These are phyloP conservation scores for Tillandsia leiboldiana DNA, from an alignment of 176 grass and related monocot species.

Conservation along the genomic window DNA sequence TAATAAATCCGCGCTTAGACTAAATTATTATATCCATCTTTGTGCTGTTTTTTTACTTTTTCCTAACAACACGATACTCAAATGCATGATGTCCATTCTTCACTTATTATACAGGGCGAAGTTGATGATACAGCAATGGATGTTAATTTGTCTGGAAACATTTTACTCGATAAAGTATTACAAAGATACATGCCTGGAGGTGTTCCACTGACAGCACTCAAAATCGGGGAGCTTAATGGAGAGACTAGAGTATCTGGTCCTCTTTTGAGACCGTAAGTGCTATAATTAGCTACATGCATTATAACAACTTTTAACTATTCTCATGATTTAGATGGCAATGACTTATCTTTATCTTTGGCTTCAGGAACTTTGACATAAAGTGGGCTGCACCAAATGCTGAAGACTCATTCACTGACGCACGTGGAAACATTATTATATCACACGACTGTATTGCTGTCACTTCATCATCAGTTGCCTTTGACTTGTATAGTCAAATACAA, in stretches of 20 bases:
- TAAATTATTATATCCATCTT: too few relatives aligned
- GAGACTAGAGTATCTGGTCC: slow-evolving; percentile 96
- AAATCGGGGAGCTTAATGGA: slow-evolving; percentile 95
- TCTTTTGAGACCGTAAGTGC: slow-evolving; percentile 81
- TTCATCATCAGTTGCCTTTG: slow-evolving; percentile 91
- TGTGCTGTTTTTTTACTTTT: too few relatives aligned
- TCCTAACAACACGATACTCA: background rate
- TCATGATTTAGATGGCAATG: background rate
- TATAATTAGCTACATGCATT: slow-evolving; percentile 9
- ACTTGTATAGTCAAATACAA: slow-evolving; percentile 72
- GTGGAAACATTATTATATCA: slow-evolving; percentile 82
- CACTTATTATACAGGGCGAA: slow-evolving; percentile 55
- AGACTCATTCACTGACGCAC: slow-evolving; percentile 92
- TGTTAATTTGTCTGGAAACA: slow-evolving; percentile 94
- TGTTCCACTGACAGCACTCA: slow-evolving; percentile 59
- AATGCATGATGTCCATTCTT: slow-evolving; percentile 11
- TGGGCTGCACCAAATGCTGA: slow-evolving; percentile 96
- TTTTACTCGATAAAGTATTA: slow-evolving; percentile 88
- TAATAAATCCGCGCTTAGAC: too few relatives aligned
- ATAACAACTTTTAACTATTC: background rate
- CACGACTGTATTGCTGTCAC: slow-evolving; percentile 76
- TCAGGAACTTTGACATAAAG: slow-evolving; percentile 98
- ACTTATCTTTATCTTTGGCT: slow-evolving; percentile 11
- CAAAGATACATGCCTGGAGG: slow-evolving; percentile 69
- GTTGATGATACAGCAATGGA: slow-evolving; percentile 85